Conservation (phyloP, 768 basidiomycete species). For the Pleurotus cornucopiae region DNA sequence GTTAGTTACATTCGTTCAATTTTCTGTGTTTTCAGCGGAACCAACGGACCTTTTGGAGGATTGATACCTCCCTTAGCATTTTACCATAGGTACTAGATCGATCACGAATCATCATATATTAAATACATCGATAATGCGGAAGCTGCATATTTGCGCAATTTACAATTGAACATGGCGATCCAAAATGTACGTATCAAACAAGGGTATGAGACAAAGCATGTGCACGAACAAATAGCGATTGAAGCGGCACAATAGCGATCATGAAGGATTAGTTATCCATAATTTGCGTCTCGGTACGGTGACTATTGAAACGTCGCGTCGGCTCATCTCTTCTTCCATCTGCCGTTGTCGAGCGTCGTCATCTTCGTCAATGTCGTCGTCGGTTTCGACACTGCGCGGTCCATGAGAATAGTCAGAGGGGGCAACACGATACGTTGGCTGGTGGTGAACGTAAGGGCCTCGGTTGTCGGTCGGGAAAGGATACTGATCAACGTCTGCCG, state of each 20-base stretch:
- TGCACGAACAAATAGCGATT: conserved; percentile 4
- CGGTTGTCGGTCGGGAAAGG: conserved; percentile 40
- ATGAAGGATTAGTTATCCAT: conserved; percentile 69
- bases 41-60: background rate
- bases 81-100: background rate
- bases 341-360: conserved; percentile 68
- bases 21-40: background rate
- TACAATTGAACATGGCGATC: conserved; percentile 3
- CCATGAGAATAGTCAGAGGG: conserved; percentile 27
- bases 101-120: conserved; percentile 1
- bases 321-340: conserved; percentile 79
- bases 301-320: conserved; percentile 82
- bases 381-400: conserved; percentile 50
- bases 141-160: conserved; percentile 4
- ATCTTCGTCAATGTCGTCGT: conserved; percentile 66
- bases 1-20: conserved; percentile 5
- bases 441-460: conserved; percentile 69
- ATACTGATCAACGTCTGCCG: conserved; percentile 31
- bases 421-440: conserved; percentile 53
- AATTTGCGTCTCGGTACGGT: conserved; percentile 71
- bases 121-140: conserved; percentile 9
- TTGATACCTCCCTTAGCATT: background rate
- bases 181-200: conserved; percentile 1
- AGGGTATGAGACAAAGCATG: conserved; percentile 1
- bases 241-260: conserved; percentile 14